A percentile compares a stretch with the other conserved stretches of the same genome.
Conservation (phyloP, 441 rosid genomes). For the Erysimum pusillum region DNA sequence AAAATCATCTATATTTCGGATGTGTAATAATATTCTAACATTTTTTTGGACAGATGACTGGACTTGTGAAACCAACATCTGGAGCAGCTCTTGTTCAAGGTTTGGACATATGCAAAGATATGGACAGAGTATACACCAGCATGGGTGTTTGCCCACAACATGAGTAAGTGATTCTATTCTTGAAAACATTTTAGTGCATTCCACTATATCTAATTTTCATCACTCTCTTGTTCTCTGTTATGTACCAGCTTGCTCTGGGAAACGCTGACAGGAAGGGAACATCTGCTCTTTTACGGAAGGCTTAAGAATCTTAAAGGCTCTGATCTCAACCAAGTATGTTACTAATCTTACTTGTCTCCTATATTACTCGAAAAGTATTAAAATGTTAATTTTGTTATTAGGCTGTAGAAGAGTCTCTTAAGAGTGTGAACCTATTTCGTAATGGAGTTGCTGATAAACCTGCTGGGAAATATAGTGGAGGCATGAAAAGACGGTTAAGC, state of each 20-base stretch:
- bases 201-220: neutral
- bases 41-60: constrained; percentile 75
- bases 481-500: constrained; percentile 97
- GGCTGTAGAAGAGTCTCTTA: constrained; percentile 98
- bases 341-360: constrained; percentile 21
- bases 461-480: constrained; percentile 96
- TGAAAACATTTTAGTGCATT: neutral
- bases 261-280: constrained; percentile 91
- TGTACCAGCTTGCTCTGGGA: constrained; percentile 90
- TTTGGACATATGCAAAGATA: constrained; percentile 68
- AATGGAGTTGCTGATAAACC: constrained; percentile 89
- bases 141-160: constrained; percentile 99
- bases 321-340: constrained; percentile 68
- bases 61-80: constrained; percentile 86
- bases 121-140: constrained; percentile 84
- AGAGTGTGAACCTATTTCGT: constrained; percentile 72
- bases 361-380: constrained; percentile 8
- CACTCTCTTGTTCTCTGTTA: constrained; percentile 19
- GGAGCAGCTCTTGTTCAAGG: constrained; percentile 87
- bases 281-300: constrained; percentile 92
- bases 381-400: constrained; percentile 28
- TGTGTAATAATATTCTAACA: neutral
- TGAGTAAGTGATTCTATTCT: constrained; percentile 17
- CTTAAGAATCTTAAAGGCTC: constrained; percentile 91
- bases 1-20: neutral